Evolutionary conservation across 2,329 filamentous ascomycete species (phyloP).

Genomic region (Fusarium bactridioides): DNA sequence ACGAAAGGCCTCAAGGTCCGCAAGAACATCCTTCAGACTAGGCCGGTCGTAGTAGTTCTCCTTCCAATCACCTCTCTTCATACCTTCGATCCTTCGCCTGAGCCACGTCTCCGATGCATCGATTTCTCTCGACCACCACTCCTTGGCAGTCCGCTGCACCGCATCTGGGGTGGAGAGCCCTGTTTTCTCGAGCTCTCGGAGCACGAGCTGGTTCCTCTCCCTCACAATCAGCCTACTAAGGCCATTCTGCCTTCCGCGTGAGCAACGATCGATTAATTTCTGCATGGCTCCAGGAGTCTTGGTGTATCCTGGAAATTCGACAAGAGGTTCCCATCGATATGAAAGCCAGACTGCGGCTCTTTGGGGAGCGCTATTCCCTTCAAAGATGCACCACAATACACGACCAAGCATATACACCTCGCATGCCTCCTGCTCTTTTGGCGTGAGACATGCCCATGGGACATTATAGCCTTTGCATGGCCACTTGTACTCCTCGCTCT

Average conservation of each 20-base stretch:
- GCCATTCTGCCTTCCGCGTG: slow-evolving; percentile 55
- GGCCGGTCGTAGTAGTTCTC: slow-evolving; percentile 61
- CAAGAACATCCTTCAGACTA: slow-evolving; percentile 53
- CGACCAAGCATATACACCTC: slow-evolving; percentile 70
- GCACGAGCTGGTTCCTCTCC: slow-evolving; percentile 55
- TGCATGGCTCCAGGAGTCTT: slow-evolving; percentile 56
- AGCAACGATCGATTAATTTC: slow-evolving; percentile 60
- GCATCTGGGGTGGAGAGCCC: slow-evolving; percentile 47
- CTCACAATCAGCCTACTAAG: slow-evolving; percentile 57
- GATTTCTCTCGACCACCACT: slow-evolving; percentile 61
- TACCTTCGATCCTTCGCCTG: slow-evolving; percentile 48
- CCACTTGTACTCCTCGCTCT: slow-evolving; percentile 57
- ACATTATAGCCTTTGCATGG: slow-evolving; percentile 62
- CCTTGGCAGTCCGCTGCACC: slow-evolving; percentile 50
- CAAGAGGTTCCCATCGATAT: slow-evolving; percentile 62
- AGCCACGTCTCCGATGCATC: slow-evolving; percentile 58
- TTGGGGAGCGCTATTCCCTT: slow-evolving; percentile 66
- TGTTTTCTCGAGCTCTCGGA: slow-evolving; percentile 47
- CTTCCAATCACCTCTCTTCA: slow-evolving; percentile 55
- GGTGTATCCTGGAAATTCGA: slow-evolving; percentile 64
- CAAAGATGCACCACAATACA: slow-evolving; percentile 69
- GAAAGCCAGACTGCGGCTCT: slow-evolving; percentile 66
- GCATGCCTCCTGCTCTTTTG: slow-evolving; percentile 62
- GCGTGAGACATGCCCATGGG: slow-evolving; percentile 62
- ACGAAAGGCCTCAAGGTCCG: slow-evolving; percentile 43